phyloP scores from a whole-genome alignment of 2,329 filamentous ascomycete species.

The Diaporthe ilicicola region DNA sequence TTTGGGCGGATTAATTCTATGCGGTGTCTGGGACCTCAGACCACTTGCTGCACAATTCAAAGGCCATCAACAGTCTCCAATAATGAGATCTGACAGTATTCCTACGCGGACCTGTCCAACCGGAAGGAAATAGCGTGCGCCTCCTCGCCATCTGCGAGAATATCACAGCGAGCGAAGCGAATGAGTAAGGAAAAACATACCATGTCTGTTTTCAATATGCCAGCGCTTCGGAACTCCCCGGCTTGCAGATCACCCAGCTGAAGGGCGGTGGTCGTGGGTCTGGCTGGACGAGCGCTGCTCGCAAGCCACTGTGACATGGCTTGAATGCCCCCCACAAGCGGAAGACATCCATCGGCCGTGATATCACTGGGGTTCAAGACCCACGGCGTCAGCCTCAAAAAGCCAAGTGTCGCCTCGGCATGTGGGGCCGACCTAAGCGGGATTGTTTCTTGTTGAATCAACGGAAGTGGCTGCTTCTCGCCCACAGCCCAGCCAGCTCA shows the following conservation, averaged over 20 bases:
- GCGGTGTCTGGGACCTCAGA: not conserved
- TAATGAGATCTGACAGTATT: not conserved
- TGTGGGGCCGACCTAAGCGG: not conserved
- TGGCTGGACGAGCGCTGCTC: not conserved
- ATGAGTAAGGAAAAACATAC: not conserved
- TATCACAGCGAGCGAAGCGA: not conserved
- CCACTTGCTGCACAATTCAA: not conserved
- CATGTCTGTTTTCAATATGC: not conserved
- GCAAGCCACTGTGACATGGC: slow-evolving; percentile 12
- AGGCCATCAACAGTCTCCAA: not conserved
- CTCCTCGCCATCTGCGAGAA: not conserved
- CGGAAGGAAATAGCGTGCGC: not conserved
- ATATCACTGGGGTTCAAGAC: not conserved
- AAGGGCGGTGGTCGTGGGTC: slow-evolving; percentile 6
- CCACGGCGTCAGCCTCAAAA: not conserved
- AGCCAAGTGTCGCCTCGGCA: not conserved
- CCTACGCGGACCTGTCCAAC: not conserved
- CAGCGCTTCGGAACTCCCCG: not conserved
- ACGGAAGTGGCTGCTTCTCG: not conserved
- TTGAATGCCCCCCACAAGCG: not conserved
- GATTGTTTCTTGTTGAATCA: not conserved
- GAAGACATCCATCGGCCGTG: not conserved
- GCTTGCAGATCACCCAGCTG: slow-evolving; percentile 6
- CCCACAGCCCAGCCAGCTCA: not conserved
- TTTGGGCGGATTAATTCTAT: not conserved